Evolutionary conservation across 2,329 filamentous ascomycete genomes (phyloP), one percentile per base, ranked within the genome.

Genomic region (Arthrobotrys entomopaga): DNA sequence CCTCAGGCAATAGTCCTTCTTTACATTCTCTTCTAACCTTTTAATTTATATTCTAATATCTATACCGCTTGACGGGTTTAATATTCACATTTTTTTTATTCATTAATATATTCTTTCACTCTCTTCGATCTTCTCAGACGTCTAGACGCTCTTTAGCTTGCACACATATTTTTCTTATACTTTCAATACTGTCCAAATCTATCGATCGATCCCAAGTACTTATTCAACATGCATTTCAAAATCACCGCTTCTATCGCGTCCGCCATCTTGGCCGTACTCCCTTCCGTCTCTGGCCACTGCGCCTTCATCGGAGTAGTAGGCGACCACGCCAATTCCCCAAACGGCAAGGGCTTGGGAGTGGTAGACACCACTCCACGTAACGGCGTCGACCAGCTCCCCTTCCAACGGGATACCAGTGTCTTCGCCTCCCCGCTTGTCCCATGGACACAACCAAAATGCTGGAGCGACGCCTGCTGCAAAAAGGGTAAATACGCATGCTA

Each of bases 331-430:
- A 19, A 19, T 11, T 50, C 46, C n/a, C 52, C 13, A 4, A 29
- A 20, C 52, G 26, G 53, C 20, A 57, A 40, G 16, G 53, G 24
- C 4, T n/a, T 57, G 3, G 53, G 53, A 2, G n/a, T 40, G 4
- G 29, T 57, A 2, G 26, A 40, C 24, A 16, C 53, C 15, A 42
- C 53, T 13, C 26, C n/a, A 7, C 29, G 53, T 7, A 40, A 11
- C n/a, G 53, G 34, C n/a, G 20, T 22, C 26, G 16, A 16, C 10
- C 53, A 57, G 16, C 53, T 57, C 13, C 46, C 53, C 34, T 57
- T 57, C 53, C 53, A 57, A 29, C 53, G 53, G 13, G 53, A 57
- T 40, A 42, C 29, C 16, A 20, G n/a, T 20, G 26, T 57, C 16
- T 57, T 57, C 13, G 5, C 13, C 2, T 16, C 34, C 16, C 53